Evolutionary conservation across 2,329 filamentous ascomycete species (phyloP), one percentile per base, ranked within the genome.

Genomic region (Arthroderma uncinatum): DNA sequence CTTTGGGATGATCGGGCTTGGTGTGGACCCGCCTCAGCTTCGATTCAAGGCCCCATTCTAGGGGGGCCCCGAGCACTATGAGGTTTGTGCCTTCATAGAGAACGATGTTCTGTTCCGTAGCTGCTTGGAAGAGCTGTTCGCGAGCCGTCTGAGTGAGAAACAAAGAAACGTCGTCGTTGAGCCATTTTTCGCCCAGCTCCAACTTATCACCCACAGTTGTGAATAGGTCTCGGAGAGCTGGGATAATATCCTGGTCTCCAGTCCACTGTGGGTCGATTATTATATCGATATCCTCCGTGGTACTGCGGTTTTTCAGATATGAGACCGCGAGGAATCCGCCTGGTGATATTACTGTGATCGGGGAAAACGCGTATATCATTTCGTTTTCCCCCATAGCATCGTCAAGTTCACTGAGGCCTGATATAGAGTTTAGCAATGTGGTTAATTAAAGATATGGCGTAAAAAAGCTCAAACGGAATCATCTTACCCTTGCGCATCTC

Each of bases 1-100:
- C 60, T 54, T 68, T 68, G 1, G 62, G 54, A 12, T 62, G 61
- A 7, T 62, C 59, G 6, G 60, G 54, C 2, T 58, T 61, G 23
- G 59, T 58, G 54, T 68, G 63, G 44, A 70, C 67, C 33, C 68
- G 59, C 39, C 68, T 59, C 39, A 71, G 44, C 44, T 71, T 71
- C 16, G 66, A 62, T 55, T 71, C 68, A 4, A 71, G 61, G 0
- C 67, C 67, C 68, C 68, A 70, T 55, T 71, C 65, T n/a, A 70
- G 59, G 14, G 68, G 68, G 2, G 63, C 67, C 1, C 68, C 68
- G 8, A 70, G 64, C 19, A 70, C 60, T 33, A 62, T 59, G 3
- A 71, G 55, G 40, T 68, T 59, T 7, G 62, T 56, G 1, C 67
- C 69, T 2, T 50, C 63, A 52, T 62, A 71, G 1, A 70, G 62